Evolutionary conservation across 257 asterid genomes (phyloP), one percentile per base, ranked within the genome.

Genomic region (Penstemon davidsonii): DNA sequence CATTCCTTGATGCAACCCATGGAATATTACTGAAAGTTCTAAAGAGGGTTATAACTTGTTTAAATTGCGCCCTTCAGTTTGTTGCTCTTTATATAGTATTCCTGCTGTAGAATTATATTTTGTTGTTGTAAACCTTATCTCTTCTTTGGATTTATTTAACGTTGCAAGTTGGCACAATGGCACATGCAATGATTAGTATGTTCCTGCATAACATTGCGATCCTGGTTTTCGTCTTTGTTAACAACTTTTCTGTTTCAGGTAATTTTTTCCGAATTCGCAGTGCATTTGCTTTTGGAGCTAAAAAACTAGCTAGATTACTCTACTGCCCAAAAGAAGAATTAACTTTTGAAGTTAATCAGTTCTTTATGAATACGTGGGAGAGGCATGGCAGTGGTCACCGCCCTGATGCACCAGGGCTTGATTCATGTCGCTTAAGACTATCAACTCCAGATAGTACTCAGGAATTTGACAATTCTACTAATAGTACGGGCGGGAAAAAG

Each of bases 251-350:
- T 72, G 66, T 69, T 58, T 44, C 89, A 92, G 98, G 96, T 64
- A 92, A 92, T 72, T 92, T 90, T 78, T 89, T 79, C 57, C 82
- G 98, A 60, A 86, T 92, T 69, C 90, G 96, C 65, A 92, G 98
- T 81, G 98, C 98, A 51, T 89, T 92, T 73, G 87, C 89, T 56
- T 92, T 89, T 76, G 98, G 98, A 66, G 98, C 98, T 73, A 87
- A 85, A 81, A 86, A 82, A 73, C 81, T 92, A 70, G 87, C 91
- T 19, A 82, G 89, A 74, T 82, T 92, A 72, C 88, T 88, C 15
- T 91, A 83, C 68, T 86, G 95, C 75, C 92, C 92, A 1, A 74
- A 76, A 70, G 95, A 88, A 64, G 73, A 81, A 25, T 38, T 88
- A 51, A 68, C 68, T 66, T 65, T 68, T 70, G 97, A 90, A 76